phyloP scores from a whole-genome alignment of 805 yeast species.

The Starmerella apis region DNA sequence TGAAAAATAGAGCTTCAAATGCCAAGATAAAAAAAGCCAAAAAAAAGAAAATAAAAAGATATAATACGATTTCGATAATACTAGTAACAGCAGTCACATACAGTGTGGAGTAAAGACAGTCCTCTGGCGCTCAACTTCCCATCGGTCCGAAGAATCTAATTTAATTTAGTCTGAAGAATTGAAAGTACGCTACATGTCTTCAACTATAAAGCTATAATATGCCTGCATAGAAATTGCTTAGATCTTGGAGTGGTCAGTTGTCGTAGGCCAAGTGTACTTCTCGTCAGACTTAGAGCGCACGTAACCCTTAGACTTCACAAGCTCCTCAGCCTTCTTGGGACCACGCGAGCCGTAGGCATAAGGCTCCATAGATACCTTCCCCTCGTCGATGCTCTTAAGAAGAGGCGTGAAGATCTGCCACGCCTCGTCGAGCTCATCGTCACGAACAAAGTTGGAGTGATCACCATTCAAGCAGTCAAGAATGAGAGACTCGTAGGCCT shows the following conservation, averaged over 20 bases:
- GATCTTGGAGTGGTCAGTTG: slow-evolving; percentile 15
- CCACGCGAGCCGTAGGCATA: slow-evolving; percentile 92
- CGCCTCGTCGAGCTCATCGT: slow-evolving; percentile 87
- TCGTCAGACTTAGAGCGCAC: slow-evolving; percentile 46
- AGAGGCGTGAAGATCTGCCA: slow-evolving; percentile 93
- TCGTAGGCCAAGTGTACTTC: slow-evolving; percentile 75
- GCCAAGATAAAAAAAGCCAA: too few species aligned
- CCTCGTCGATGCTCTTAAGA: slow-evolving; percentile 64
- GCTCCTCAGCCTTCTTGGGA: slow-evolving; percentile 54
- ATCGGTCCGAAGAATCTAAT: too few species aligned
- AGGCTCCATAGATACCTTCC: slow-evolving; percentile 44
- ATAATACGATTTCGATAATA: too few species aligned
- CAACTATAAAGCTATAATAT: neutral
- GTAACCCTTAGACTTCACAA: slow-evolving; percentile 62
- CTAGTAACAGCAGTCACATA: too few species aligned
- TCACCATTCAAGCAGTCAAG: slow-evolving; percentile 84
- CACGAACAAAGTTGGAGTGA: slow-evolving; percentile 95
- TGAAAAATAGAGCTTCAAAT: too few species aligned
- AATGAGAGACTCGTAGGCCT: slow-evolving; percentile 92
- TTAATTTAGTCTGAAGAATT: too few species aligned
- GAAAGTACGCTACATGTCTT: too few species aligned
- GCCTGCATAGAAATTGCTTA: slow-evolving; percentile 5
- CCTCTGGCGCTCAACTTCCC: too few species aligned
- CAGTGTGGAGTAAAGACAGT: too few species aligned
- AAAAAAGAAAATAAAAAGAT: too few species aligned